Conservation (phyloP, 1,284 basidiomycete genomes). For the Apiotrichum montevideense region DNA sequence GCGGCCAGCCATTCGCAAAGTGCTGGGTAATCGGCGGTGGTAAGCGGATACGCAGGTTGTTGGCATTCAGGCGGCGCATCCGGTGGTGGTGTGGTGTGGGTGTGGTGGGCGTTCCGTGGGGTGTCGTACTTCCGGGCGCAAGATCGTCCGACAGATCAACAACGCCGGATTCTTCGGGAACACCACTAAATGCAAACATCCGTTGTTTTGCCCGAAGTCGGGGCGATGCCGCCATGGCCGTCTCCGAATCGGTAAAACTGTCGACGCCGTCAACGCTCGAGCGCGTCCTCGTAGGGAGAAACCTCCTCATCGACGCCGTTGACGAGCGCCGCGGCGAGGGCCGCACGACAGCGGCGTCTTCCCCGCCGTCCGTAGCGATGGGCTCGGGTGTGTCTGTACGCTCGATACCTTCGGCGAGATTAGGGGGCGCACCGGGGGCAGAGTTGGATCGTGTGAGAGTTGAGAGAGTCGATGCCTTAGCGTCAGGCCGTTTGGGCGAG, state of each 20-base stretch:
- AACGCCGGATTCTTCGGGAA: conserved; percentile 5
- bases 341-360: neutral
- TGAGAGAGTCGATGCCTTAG: too few species aligned
- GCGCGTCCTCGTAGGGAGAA: neutral
- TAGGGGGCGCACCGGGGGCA: conserved; percentile 1
- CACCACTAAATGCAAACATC: conserved; percentile 1
- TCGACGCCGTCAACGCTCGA: conserved; percentile 1
- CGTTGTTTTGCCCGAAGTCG: conserved; percentile 10
- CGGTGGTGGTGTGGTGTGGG: neutral
- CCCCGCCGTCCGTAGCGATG: neutral
- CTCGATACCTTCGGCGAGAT: neutral
- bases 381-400: conserved; percentile 2
- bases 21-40: conserved; percentile 30
- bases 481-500: too few species aligned
- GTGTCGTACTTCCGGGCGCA: too few species aligned
- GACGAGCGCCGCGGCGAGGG: neutral
- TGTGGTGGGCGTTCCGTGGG: too few species aligned
- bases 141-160: conserved; percentile 1
- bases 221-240: conserved; percentile 8
- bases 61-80: conserved; percentile 6
- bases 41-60: conserved; percentile 28
- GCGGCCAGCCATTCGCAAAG: conserved; percentile 36
- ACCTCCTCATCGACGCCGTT: neutral
- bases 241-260: conserved; percentile 17
- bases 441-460: conserved; percentile 9